Percentiles rank a stretch among this genome's conserved stretches.
These are phyloP conservation scores for Pythium dissotocum DNA, from an alignment of 352 stramenopile genomes.

Conservation along the genomic window DNA sequence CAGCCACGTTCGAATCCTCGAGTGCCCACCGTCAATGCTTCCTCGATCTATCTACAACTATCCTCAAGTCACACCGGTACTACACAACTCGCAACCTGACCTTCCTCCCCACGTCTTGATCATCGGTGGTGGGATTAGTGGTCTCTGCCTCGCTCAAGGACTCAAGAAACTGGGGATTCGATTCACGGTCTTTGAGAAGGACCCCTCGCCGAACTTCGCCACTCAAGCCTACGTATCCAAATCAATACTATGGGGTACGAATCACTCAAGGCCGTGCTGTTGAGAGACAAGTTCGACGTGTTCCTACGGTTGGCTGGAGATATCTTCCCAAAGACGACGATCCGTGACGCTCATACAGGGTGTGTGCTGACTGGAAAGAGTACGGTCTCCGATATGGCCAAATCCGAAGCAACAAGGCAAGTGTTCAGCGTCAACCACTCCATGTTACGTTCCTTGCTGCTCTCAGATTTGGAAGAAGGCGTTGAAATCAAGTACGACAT, in stretches of 20 bases:
- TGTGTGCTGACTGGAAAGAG: too few relatives aligned
- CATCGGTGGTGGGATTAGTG: constrained; percentile 53
- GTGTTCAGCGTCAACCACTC: constrained; percentile 28
- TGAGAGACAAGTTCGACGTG: constrained; percentile 44
- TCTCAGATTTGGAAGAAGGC: constrained; percentile 44
- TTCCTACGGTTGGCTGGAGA: constrained; percentile 38
- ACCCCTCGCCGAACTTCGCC: constrained; percentile 50
- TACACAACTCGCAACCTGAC: background rate
- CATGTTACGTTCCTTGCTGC: constrained; percentile 28
- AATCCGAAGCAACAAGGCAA: background rate
- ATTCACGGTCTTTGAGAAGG: constrained; percentile 26
- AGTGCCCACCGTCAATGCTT: too few relatives aligned
- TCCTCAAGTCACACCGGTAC: too few relatives aligned
- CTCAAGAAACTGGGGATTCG: constrained; percentile 54
- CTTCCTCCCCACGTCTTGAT: constrained; percentile 19
- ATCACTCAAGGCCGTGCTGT: constrained; percentile 48
- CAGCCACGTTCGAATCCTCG: too few relatives aligned
- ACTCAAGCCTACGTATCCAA: constrained; percentile 60
- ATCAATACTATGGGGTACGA: constrained; percentile 61
- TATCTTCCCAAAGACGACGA: constrained; percentile 47
- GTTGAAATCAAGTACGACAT: constrained; percentile 51
- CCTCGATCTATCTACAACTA: too few relatives aligned
- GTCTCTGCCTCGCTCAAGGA: constrained; percentile 57
- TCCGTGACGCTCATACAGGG: constrained; percentile 38
- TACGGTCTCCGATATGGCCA: too few relatives aligned